Conservation (phyloP, 208 protist species). For the Acanthamoeba triangularis region DNA sequence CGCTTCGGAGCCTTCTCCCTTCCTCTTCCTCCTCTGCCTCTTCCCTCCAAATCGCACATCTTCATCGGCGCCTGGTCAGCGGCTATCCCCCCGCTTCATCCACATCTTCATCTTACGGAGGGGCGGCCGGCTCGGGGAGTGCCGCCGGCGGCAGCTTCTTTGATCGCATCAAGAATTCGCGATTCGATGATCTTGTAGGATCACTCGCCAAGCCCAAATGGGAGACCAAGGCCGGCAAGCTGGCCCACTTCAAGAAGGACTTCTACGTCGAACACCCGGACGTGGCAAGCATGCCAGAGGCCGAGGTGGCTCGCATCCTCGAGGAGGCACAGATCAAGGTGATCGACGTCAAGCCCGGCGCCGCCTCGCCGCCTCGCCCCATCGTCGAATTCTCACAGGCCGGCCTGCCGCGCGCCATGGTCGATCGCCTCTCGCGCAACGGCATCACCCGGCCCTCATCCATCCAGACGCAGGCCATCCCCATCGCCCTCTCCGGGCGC, state of each 20-base stretch:
- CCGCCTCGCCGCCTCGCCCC: background rate
- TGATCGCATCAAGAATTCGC: slow-evolving; percentile 13
- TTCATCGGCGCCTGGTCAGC: background rate
- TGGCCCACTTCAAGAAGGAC: slow-evolving; percentile 81
- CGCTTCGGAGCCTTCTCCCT: background rate
- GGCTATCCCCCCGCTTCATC: background rate
- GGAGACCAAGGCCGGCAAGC: background rate
- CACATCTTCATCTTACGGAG: background rate
- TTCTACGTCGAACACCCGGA: slow-evolving; percentile 85
- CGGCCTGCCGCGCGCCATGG: background rate
- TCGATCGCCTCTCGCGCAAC: slow-evolving; percentile 2
- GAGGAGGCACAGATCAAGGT: slow-evolving; percentile 50
- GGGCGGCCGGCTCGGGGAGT: no score
- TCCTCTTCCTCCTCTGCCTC: background rate
- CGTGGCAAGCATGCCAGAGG: slow-evolving; percentile 73
- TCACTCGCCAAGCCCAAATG: background rate
- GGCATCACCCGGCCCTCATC: slow-evolving; percentile 43
- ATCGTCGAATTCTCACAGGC: background rate
- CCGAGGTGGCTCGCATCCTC: slow-evolving; percentile 79
- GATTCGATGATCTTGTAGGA: slow-evolving; percentile 22
- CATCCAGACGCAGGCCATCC: slow-evolving; percentile 72
- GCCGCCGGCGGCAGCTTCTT: background rate
- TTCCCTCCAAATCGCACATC: background rate
- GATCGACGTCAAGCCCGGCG: background rate
- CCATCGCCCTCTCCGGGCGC: slow-evolving; percentile 52